Percentiles rank a stretch among this genome's conserved stretches.
Conservation (phyloP, 1,139 yeast species). For the Sugiyamaella xylanicola region DNA sequence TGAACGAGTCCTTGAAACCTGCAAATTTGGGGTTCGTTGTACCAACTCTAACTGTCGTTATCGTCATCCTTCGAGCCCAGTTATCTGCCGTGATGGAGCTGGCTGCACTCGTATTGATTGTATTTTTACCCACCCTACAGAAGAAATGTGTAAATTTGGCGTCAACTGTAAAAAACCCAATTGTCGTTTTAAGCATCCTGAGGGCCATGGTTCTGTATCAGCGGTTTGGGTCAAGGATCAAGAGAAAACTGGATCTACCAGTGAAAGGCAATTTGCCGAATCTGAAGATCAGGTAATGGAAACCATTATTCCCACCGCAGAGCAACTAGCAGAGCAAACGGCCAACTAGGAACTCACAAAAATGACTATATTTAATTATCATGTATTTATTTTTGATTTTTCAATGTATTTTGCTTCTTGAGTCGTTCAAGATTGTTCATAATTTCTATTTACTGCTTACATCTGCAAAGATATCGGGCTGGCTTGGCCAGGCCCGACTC, state of each 20-base stretch:
- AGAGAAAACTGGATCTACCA: conserved; percentile 52
- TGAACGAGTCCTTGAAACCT: conserved; percentile 58
- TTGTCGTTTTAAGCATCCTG: conserved; percentile 80
- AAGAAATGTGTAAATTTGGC: conserved; percentile 80
- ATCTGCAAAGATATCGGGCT: no score
- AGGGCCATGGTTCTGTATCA: conserved; percentile 44
- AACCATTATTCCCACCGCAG: conserved; percentile 48
- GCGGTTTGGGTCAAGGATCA: conserved; percentile 40
- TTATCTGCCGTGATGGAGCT: conserved; percentile 79
- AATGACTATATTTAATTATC: conserved; percentile 9
- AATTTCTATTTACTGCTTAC: no score
- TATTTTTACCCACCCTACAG: conserved; percentile 75
- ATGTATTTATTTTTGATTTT: conserved; percentile 18
- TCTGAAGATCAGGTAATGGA: conserved; percentile 77
- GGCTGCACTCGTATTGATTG: conserved; percentile 79
- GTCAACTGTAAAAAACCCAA: conserved; percentile 65
- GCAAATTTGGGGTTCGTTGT: conserved; percentile 76
- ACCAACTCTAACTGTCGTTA: conserved; percentile 76
- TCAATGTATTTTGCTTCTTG: conserved; percentile 9
- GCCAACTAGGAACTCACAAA: conserved; percentile 6
- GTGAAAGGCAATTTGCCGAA: conserved; percentile 71
- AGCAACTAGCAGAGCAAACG: conserved; percentile 11
- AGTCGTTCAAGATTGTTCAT: background rate
- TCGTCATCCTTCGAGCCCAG: conserved; percentile 76
- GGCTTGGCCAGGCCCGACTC: no score